Evolutionary conservation across 108 stramenopile species (phyloP).

Genomic region (Discostella stelligeroides): DNA sequence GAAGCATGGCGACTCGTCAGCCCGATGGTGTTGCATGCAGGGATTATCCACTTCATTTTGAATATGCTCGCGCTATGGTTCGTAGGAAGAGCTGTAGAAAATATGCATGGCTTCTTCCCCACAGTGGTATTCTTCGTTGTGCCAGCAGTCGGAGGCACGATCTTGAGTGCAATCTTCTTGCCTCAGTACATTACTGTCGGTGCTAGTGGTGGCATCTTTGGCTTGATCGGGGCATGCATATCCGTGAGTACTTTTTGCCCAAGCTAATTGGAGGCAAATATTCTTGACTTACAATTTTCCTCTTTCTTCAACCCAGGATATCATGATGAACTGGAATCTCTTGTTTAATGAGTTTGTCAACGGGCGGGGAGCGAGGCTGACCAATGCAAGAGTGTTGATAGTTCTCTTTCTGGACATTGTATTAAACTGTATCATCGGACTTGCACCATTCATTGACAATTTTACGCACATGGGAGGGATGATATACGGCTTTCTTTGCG

Average conservation of each 20-base stretch:
- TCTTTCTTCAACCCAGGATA: constrained; percentile 49
- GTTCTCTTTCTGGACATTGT: constrained; percentile 79
- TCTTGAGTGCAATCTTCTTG: constrained; percentile 89
- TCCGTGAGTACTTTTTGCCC: constrained; percentile 28
- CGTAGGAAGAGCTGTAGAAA: constrained; percentile 90
- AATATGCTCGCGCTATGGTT: constrained; percentile 93
- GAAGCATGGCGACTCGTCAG: constrained; percentile 85
- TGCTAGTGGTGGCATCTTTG: constrained; percentile 93
- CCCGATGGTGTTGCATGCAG: constrained; percentile 95
- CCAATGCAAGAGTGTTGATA: constrained; percentile 71
- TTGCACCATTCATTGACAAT: constrained; percentile 91
- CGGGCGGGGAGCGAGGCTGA: constrained; percentile 69
- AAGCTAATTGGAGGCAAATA: too few species aligned
- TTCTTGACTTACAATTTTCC: too few species aligned
- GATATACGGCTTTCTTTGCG: constrained; percentile 79
- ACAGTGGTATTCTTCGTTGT: constrained; percentile 72
- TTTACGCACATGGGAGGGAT: constrained; percentile 78
- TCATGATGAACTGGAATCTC: constrained; percentile 92
- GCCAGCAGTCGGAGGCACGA: constrained; percentile 84
- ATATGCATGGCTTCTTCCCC: constrained; percentile 77
- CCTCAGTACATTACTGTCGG: constrained; percentile 92
- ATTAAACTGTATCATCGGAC: constrained; percentile 81
- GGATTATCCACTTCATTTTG: constrained; percentile 89
- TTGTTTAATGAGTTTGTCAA: constrained; percentile 76
- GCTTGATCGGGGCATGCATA: constrained; percentile 90